Evolutionary conservation across 129 eudicot genomes (phyloP), one percentile per base, ranked within the genome.

Genomic region (Centaurea solstitialis): DNA sequence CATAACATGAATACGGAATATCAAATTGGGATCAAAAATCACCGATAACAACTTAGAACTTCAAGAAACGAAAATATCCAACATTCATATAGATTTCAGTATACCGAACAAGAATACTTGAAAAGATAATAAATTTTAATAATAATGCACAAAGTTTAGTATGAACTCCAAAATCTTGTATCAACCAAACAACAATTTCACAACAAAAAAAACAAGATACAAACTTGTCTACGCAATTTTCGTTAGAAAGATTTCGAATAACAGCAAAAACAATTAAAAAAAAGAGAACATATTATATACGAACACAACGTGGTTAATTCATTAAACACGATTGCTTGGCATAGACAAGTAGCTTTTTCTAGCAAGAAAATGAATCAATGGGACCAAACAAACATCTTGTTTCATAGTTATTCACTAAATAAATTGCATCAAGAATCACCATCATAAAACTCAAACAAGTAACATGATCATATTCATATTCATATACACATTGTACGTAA

Each of bases 391-490:
- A 50, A 4, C 5, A 50, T 4, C 62, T 50, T 50, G 20, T 50
- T 50, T 57, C 65, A 57, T 21, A n/a, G 18, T 57, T 57, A n/a
- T 21, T 7, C 0, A 13, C 26, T 64, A 22, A 64, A 47, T 5
- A 18, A 18, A 78, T 11, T 47, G 45, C 72, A 71, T 35, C 4
- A 37, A 13, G 3, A 39, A 35, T 38, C 73, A 57, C 23, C 26
- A 72, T n/a, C 64, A 72, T 50, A 57, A 11, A 57, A 57, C 62
- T 57, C 70, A 47, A 35, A 39, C 47, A 33, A 72, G 35, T 53
- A 37, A n/a, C 71, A 80, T 71, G 70, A 70, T 12, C 77, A 72
- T 26, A 13, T 33, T 33, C 37, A 72, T 26, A 13, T 33, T 33
- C 37, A 33, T 33, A 61, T 80, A 20, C 28, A 64, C 68, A 20